These are phyloP conservation scores for Candida sphagnicola DNA, from an alignment of 805 yeast species.

Conservation along the genomic window DNA sequence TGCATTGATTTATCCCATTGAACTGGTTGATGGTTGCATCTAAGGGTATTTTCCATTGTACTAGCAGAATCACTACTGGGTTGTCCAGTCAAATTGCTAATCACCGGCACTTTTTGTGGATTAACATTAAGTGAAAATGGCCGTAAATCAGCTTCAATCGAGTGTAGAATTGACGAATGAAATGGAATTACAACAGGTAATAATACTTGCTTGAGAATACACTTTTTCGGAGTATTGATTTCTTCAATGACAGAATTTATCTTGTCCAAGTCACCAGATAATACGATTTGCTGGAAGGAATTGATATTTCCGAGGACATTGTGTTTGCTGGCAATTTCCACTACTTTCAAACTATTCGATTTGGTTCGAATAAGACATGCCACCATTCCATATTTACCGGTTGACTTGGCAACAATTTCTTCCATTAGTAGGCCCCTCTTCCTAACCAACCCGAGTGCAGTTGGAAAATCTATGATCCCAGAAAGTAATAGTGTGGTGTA, in stretches of 20 bases:
- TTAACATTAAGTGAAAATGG: conserved; percentile 10
- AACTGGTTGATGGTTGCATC: conserved; percentile 42
- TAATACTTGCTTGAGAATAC: conserved; percentile 12
- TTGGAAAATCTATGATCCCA: conserved; percentile 27
- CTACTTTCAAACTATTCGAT: conserved; percentile 6
- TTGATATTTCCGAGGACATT: conserved; percentile 46
- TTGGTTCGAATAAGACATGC: conserved; percentile 28
- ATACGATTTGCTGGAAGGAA: conserved; percentile 37
- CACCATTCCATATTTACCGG: conserved; percentile 25
- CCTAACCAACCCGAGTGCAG: conserved; percentile 41
- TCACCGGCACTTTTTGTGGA: conserved; percentile 25
- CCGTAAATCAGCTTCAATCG: conserved; percentile 32
- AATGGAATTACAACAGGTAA: conserved; percentile 50
- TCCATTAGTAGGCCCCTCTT: conserved; percentile 45
- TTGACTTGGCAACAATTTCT: conserved; percentile 12
- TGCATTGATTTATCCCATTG: conserved; percentile 37
- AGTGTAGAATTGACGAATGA: conserved; percentile 38
- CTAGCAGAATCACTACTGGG: conserved; percentile 16
- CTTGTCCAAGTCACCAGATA: conserved; percentile 36
- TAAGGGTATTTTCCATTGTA: conserved; percentile 29
- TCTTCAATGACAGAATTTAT: conserved; percentile 20
- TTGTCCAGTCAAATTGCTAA: conserved; percentile 34
- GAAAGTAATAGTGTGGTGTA: conserved; percentile 40
- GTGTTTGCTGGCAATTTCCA: conserved; percentile 16
- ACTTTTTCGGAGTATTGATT: conserved; percentile 12